phyloP scores from a whole-genome alignment of 2,329 filamentous ascomycete species.

The Ophiocordyceps sinensis region DNA sequence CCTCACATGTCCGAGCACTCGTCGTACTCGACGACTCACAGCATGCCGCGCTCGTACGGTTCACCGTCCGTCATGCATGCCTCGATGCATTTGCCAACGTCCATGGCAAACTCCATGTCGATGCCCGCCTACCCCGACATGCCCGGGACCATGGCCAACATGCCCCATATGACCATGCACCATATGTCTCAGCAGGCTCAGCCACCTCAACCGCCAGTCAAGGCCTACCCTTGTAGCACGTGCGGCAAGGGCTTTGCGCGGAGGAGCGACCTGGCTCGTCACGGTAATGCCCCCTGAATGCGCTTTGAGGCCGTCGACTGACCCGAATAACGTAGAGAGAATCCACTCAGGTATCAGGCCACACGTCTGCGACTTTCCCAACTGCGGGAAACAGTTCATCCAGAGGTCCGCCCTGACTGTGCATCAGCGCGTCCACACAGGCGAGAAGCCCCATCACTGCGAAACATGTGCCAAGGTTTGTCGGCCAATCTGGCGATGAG shows the following conservation, averaged over 20 bases:
- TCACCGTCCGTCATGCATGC: slow-evolving; percentile 38
- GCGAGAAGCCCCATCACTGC: slow-evolving; percentile 97
- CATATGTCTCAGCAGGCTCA: slow-evolving; percentile 21
- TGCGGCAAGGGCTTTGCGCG: slow-evolving; percentile 88
- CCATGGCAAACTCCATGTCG: slow-evolving; percentile 26
- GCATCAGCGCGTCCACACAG: slow-evolving; percentile 88
- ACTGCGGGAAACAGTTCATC: slow-evolving; percentile 93
- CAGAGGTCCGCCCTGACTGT: slow-evolving; percentile 92
- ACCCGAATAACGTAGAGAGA: slow-evolving; percentile 50
- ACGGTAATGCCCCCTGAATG: slow-evolving; percentile 46
- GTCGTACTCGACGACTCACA: slow-evolving; percentile 35
- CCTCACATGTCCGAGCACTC: slow-evolving; percentile 47
- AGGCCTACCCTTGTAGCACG: slow-evolving; percentile 79
- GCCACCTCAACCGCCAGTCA: slow-evolving; percentile 23
- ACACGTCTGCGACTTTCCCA: slow-evolving; percentile 79
- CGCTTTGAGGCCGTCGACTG: not conserved
- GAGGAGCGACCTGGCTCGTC: slow-evolving; percentile 82
- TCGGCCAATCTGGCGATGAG: not conserved
- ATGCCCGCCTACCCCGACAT: slow-evolving; percentile 24
- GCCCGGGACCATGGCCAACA: slow-evolving; percentile 16
- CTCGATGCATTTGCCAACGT: slow-evolving; percentile 30
- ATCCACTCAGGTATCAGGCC: slow-evolving; percentile 88
- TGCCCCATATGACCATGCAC: slow-evolving; percentile 23
- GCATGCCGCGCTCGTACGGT: slow-evolving; percentile 33
- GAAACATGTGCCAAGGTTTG: slow-evolving; percentile 89